These are phyloP conservation scores for Gentiana dahurica DNA, from an alignment of 257 asterid species.

Conservation along the genomic window DNA sequence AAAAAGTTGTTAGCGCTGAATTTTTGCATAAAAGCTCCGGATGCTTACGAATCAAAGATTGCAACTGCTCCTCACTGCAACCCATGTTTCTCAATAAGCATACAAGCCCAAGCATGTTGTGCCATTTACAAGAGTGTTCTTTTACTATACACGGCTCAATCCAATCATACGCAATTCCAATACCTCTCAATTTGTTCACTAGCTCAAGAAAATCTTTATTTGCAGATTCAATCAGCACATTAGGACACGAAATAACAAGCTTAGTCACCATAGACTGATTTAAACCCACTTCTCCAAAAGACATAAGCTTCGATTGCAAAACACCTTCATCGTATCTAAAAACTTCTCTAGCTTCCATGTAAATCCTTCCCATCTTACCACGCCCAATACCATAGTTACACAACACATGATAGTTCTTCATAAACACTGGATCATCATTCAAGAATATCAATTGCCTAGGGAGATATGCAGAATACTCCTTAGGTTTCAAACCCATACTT, in stretches of 20 bases:
- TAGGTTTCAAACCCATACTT: conserved; percentile 26
- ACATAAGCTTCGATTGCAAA: conserved; percentile 34
- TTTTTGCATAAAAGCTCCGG: conserved; percentile 26
- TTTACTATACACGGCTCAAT: conserved; percentile 22
- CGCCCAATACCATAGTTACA: too few species aligned
- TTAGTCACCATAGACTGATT: conserved; percentile 22
- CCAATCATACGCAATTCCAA: too few species aligned
- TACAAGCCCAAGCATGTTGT: conserved; percentile 17
- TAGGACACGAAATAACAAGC: too few species aligned
- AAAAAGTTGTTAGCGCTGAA: too few species aligned
- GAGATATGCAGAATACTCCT: conserved; percentile 35
- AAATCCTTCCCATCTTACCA: too few species aligned
- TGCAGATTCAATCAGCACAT: too few species aligned
- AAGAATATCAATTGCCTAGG: conserved; percentile 52
- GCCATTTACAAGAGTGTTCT: conserved; percentile 39
- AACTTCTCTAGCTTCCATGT: too few species aligned
- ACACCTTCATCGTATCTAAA: conserved; percentile 15
- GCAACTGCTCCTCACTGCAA: conserved; percentile 23
- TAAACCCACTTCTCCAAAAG: conserved; percentile 36
- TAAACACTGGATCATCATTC: conserved; percentile 34
- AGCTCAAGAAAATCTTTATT: too few species aligned
- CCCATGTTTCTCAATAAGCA: too few species aligned
- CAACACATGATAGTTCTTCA: too few species aligned
- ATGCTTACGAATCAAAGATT: conserved; percentile 20
- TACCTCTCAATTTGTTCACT: too few species aligned